Base-by-base conservation (phyloP, 345 rosid genomes). In the Populus pruinosa region DNA sequence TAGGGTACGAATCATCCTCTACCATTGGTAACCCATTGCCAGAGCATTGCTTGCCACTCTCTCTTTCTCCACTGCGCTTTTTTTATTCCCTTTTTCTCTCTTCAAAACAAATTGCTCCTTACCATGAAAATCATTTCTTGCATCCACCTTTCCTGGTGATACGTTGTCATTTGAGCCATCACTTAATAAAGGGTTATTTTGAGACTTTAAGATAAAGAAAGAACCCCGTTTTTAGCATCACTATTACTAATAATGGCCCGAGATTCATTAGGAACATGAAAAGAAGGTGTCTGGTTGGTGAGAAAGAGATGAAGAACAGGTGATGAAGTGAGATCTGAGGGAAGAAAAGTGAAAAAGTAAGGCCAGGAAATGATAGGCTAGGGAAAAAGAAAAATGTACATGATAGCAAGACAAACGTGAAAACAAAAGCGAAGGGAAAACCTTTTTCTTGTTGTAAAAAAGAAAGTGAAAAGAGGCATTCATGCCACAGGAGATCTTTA, bases 1-100 rank as follows among this genome's bases (percentile, higher is more conserved):
- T 80, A 17, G 89, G 90, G 69, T 82, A 80, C 6, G 78, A 74
- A 10, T 82, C 81, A 80, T 88, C 87, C 43, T 72, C 55, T 77
- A 87, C 90, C 90, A 88, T 70, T 70, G 69, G 49, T 25, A 50
- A 17, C 12, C 8, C 41, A 3, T 16, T 11, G 71, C 31, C 73
- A 63, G 23, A 50, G 53, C 18, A 25, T 70, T 12, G 4, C 41
- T 64, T 31, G 20, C 67, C 69, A 5, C 20, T 33, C 53, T 47
- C 27, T 27, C 20, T 69, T 35, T 66, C 63, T 38, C 56, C 27
- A 20, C 16, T 25, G 4, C 27, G 62, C 73, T 49, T 69, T 70
- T 11, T 21, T 41, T 12, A 6, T 12, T 17, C 43, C 12, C 61
- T 9, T 49, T 68, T 49, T 71, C 35, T 18, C 20, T 12, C 49